phyloP scores from a whole-genome alignment of 495 filamentous ascomycete species.

The Hypomontagnella monticulosa region DNA sequence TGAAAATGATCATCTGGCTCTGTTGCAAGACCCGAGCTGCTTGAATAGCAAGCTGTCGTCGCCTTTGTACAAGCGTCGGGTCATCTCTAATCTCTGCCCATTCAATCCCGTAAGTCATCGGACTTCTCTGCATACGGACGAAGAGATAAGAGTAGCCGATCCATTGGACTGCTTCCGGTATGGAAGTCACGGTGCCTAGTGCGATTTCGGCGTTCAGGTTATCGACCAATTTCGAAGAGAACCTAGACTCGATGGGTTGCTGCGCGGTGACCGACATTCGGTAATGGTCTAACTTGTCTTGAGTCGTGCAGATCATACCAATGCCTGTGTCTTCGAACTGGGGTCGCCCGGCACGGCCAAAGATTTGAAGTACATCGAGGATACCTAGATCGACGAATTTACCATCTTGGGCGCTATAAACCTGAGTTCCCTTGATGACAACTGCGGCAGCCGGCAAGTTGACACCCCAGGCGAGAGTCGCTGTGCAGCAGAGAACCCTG shows the following conservation, averaged over 20 bases:
- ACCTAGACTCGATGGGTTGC: constrained; percentile 93
- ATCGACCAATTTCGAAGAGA: constrained; percentile 90
- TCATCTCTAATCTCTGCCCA: constrained; percentile 91
- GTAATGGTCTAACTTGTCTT: constrained; percentile 93
- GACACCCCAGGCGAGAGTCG: constrained; percentile 97
- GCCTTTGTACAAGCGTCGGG: constrained; percentile 80
- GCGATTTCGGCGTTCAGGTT: constrained; percentile 97
- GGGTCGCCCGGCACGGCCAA: constrained; percentile 95
- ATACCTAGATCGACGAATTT: constrained; percentile 98
- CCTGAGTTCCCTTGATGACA: constrained; percentile 95
- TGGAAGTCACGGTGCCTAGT: constrained; percentile 92
- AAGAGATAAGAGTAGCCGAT: constrained; percentile 97
- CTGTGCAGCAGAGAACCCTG: constrained; percentile 97
- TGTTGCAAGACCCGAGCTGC: constrained; percentile 86
- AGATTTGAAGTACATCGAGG: constrained; percentile 97
- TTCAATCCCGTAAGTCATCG: constrained; percentile 93
- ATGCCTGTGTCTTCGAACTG: constrained; percentile 97
- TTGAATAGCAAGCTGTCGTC: constrained; percentile 83
- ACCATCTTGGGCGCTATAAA: constrained; percentile 95
- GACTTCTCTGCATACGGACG: constrained; percentile 93
- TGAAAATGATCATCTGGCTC: constrained; percentile 99
- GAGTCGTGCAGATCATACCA: constrained; percentile 94
- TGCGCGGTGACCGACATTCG: constrained; percentile 92
- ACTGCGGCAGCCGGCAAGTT: constrained; percentile 98
- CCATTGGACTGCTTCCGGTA: constrained; percentile 95